Conservation (phyloP, 176 grass and related monocot species). For the Poa pratensis region DNA sequence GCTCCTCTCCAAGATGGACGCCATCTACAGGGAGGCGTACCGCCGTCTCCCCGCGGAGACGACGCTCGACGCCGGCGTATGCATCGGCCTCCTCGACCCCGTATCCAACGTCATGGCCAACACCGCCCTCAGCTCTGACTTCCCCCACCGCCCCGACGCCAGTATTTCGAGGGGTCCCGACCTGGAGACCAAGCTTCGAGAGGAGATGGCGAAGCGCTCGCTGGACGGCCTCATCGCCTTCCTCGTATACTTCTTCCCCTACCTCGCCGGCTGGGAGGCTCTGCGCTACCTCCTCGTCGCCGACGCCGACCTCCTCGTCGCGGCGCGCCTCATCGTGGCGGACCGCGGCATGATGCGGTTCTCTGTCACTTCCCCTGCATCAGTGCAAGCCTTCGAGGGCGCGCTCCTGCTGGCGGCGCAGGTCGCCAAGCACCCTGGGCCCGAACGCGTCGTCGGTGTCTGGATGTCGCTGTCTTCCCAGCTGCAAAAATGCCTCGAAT, state of each 20-base stretch:
- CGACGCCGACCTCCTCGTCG: constrained; percentile 33
- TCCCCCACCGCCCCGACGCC: neutral
- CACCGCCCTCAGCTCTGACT: constrained; percentile 16
- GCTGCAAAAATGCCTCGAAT: neutral
- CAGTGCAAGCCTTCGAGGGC: neutral
- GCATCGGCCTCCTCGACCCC: constrained; percentile 38
- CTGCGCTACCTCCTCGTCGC: constrained; percentile 35
- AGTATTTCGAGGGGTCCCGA: no score
- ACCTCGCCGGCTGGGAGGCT: constrained; percentile 36
- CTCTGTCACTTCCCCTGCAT: neutral
- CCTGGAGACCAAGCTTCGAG: neutral
- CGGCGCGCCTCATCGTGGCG: constrained; percentile 14
- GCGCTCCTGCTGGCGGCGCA: neutral
- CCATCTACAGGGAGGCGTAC: neutral
- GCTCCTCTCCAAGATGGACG: constrained; percentile 39
- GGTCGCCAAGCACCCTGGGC: constrained; percentile 24
- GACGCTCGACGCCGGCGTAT: constrained; percentile 31
- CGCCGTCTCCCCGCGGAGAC: no score
- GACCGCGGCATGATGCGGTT: constrained; percentile 31
- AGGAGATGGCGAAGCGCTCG: constrained; percentile 3
- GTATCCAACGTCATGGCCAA: constrained; percentile 42
- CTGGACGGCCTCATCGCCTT: constrained; percentile 26
- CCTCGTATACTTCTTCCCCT: constrained; percentile 45
- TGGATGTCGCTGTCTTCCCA: constrained; percentile 24
- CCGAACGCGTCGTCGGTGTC: neutral